Evolutionary conservation across 345 rosid species (phyloP), one percentile per base, ranked within the genome.

Genomic region (Populus alba): DNA sequence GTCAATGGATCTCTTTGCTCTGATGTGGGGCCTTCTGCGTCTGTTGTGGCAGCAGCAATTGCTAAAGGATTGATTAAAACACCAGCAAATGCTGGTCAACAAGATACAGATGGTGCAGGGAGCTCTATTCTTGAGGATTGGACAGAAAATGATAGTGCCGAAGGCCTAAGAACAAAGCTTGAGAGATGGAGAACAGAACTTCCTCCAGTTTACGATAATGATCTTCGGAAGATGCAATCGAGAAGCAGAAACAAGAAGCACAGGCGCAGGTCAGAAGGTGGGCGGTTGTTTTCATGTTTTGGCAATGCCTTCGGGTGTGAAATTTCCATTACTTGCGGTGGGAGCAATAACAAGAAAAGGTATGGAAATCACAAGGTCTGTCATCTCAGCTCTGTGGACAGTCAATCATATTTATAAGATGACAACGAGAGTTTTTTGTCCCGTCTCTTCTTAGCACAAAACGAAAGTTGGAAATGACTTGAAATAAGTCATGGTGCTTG

Each of bases 1-100:
- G 87, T 91, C 72, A 91, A 89, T 33, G 97, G 84, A 4, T 91
- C 94, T 7, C 71, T 82, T 27, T 88, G 90, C 53, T 88, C 90
- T 0, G 97, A 94, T 57, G 89, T 97, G 12, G 99, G 98, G 23
- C 99, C 99, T 0, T 97, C 99, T 0, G 97, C 98, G 5, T 97
- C 99, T 11, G 86, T 97, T 1, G 99, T 97, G 23, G 99, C 98
- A 12, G 97, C 95, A 0, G 98, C 99, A 10, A 97, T 94, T 20
- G 97, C 99, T 0, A 89, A 86, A 47, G 99, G 98, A 29, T 78
- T 97, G 83, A 91, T 87, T 8, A 88, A 69, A 87, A 23, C 83
- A 33, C 79, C 94, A 0, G 86, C 55, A 13, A 74, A 66, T 27
- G 81, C 62, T n/a, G 67, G 68, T 29, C 66, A 80, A 11, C 51